Conservation (phyloP, 139 green algal genomes). For the Micractinium sp. region DNA sequence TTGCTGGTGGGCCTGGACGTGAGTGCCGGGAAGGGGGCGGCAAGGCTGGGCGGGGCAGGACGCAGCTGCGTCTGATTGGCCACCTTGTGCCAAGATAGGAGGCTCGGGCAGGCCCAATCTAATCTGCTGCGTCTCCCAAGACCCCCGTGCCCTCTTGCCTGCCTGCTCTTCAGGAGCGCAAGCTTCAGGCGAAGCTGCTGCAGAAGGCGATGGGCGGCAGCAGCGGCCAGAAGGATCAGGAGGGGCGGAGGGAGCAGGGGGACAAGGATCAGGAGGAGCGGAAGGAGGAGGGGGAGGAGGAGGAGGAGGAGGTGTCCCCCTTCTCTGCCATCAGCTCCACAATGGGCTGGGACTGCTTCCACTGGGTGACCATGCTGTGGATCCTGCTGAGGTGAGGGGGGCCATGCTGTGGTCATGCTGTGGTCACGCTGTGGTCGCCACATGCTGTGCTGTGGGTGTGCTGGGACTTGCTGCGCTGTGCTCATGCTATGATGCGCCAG, state of each 20-base stretch:
- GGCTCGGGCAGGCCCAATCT: neutral
- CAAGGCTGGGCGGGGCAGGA: no score
- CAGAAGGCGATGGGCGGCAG: neutral
- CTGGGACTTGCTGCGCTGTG: no score
- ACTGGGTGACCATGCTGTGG: constrained; percentile 68
- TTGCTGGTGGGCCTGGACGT: no score
- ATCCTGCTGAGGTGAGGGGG: constrained; percentile 50
- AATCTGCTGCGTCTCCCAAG: neutral
- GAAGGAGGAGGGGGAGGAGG: neutral
- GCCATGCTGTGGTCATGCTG: neutral
- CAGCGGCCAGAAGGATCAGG: neutral
- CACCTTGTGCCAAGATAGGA: neutral
- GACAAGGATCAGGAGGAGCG: constrained; percentile 10
- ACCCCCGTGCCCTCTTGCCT: neutral
- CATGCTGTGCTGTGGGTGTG: neutral
- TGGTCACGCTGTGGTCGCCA: no score
- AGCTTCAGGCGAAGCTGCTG: constrained; percentile 19
- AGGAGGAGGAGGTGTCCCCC: constrained; percentile 54
- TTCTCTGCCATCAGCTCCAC: constrained; percentile 75
- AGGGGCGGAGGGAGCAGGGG: neutral
- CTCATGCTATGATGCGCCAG: no score
- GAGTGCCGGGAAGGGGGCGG: no score
- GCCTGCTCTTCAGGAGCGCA: constrained; percentile 13
- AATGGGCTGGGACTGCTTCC: constrained; percentile 83
- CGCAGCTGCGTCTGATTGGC: neutral